Base-by-base conservation (phyloP, 2,329 filamentous ascomycete genomes). In the Fusarium napiforme region DNA sequence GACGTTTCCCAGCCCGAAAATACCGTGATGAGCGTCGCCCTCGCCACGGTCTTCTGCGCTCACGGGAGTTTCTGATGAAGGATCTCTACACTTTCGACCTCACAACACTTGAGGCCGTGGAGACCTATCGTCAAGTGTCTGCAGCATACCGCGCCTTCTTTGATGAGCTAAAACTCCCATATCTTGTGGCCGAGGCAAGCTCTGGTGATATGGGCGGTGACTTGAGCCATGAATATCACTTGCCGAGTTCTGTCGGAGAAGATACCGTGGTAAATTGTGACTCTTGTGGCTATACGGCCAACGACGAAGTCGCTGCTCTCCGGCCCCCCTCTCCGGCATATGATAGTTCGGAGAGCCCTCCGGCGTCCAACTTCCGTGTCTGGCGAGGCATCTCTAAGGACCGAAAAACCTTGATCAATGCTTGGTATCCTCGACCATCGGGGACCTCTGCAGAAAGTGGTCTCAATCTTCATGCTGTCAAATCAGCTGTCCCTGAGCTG, bases 131-230 rank as follows among this genome's bases (percentile, higher is more conserved):
- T 11, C 84, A 91, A 46, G 94, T 97, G 6, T 90, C 93, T 56
- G 81, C 82, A 42, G 92, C 93, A 4, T 99, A 99, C 80, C 86
- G 85, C 18, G 87, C 87, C 23, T 88, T 99, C 57, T 97, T 99
- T 77, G 84, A 93, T 49, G 93, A 97, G 66, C 85, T 99, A 39
- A 94, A 92, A 74, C 81, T 99, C 19, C 94, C 94, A 0, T 94
- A 96, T 74, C 82, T 97, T 2, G 91, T 97, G 26, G 96, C 96
- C 4, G 91, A 94, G 75, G 96, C 96, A 11, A 95, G 95, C 80
- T 98, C 96, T 2, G 96, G 96, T n/a, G 93, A 94, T 74, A 99
- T 99, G 89, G 96, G 96, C 37, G 96, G 96, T 18, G 92, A 92
- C 74, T 83, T 97, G 42, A 98, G 95, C 81, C 96, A 99, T 80